A percentile compares a stretch with the other conserved stretches of the same genome.
Conservation (phyloP, 2,329 filamentous ascomycete species). For the Penicillium sp. region DNA sequence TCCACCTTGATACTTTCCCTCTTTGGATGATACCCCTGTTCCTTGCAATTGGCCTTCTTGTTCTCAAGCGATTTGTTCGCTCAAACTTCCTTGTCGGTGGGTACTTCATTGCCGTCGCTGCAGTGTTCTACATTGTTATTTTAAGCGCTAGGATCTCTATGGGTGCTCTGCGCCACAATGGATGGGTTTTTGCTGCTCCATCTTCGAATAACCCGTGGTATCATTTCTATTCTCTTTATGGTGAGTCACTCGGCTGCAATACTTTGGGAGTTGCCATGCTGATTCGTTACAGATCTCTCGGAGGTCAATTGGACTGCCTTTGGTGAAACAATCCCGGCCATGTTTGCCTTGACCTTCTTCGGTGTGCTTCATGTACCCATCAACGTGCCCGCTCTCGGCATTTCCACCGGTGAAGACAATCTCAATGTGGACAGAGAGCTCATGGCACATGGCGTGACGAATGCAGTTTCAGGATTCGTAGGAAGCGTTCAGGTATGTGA, state of each 20-base stretch:
- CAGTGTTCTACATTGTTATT: constrained; percentile 54
- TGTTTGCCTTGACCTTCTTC: constrained; percentile 97
- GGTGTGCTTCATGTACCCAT: constrained; percentile 96
- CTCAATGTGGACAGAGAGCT: constrained; percentile 87
- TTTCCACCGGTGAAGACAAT: constrained; percentile 89
- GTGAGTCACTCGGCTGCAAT: constrained; percentile 51
- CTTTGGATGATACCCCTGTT: constrained; percentile 81
- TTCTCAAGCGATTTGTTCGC: constrained; percentile 71
- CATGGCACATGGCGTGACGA: constrained; percentile 89
- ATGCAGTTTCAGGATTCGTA: constrained; percentile 78
- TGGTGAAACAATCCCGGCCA: constrained; percentile 81
- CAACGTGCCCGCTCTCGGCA: constrained; percentile 90
- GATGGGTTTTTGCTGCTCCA: constrained; percentile 91
- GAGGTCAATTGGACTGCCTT: constrained; percentile 82
- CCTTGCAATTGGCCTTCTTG: constrained; percentile 73
- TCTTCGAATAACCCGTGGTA: constrained; percentile 88
- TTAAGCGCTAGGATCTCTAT: constrained; percentile 63
- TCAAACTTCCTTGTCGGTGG: constrained; percentile 83
- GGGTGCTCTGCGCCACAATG: constrained; percentile 64
- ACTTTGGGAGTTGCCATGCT: neutral
- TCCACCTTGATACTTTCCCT: constrained; percentile 69
- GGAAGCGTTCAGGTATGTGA: constrained; percentile 74
- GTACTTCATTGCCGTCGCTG: constrained; percentile 79
- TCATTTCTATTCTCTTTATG: constrained; percentile 95
- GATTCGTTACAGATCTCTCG: constrained; percentile 63